Evolutionary conservation across 2,329 filamentous ascomycete genomes (phyloP).

Genomic region (Penicillium sp.): DNA sequence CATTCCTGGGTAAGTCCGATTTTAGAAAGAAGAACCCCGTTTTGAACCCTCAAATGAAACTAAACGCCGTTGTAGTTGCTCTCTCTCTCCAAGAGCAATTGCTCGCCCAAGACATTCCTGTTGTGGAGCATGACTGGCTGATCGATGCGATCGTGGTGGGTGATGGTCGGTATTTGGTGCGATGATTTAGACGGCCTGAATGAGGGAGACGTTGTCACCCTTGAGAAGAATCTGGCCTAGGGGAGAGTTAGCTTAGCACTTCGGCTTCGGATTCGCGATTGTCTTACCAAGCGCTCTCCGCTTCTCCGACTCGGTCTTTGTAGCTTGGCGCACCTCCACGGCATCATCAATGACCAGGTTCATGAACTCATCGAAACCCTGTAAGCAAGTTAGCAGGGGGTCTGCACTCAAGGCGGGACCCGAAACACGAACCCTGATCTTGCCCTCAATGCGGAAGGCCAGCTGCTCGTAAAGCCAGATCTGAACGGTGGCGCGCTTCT

Average conservation of each 20-base stretch:
- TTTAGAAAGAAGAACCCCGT: conserved; percentile 8
- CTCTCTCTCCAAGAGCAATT: conserved; percentile 85
- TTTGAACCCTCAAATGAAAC: conserved; percentile 10
- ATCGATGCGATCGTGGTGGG: conserved; percentile 76
- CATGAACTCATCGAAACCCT: conserved; percentile 99
- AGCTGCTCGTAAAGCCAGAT: conserved; percentile 98
- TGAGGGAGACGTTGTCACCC: conserved; percentile 83
- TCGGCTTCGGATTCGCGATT: not conserved
- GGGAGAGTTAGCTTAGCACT: conserved; percentile 33
- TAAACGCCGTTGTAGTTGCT: conserved; percentile 57
- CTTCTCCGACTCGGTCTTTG: conserved; percentile 76
- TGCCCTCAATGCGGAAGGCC: conserved; percentile 89
- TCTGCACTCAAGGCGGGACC: not conserved
- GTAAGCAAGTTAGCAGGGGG: not conserved
- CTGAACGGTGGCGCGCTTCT: conserved; percentile 76
- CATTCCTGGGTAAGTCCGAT: conserved; percentile 56
- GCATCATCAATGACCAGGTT: conserved; percentile 96
- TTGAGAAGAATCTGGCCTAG: conserved; percentile 77
- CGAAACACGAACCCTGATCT: conserved; percentile 67
- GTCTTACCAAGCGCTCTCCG: conserved; percentile 71
- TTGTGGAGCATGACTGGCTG: conserved; percentile 71
- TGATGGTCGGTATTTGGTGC: conserved; percentile 57
- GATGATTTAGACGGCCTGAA: conserved; percentile 54
- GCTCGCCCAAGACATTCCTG: conserved; percentile 68
- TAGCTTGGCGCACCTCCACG: conserved; percentile 81